These are phyloP conservation scores for Aspergillus olivimuriae DNA, from an alignment of 495 filamentous ascomycete genomes.

Conservation along the genomic window DNA sequence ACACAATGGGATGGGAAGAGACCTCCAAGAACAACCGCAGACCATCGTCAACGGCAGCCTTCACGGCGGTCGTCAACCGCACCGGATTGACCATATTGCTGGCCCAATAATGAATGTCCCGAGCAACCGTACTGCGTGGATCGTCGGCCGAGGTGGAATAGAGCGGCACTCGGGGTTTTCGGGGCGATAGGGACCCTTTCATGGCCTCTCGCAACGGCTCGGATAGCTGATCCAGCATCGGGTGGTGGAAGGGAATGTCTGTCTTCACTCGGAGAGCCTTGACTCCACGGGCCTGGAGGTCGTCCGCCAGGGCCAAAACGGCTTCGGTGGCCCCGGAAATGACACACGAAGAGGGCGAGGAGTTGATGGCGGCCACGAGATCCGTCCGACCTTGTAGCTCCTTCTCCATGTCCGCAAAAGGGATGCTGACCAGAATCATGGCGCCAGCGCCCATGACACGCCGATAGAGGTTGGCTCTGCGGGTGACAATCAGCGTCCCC, in stretches of 20 bases:
- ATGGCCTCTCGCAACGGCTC: conserved; percentile 19
- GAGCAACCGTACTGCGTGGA: conserved; percentile 11
- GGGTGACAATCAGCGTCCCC: conserved; percentile 25
- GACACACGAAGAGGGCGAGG: conserved; percentile 36
- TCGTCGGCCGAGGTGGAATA: conserved; percentile 31
- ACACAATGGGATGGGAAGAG: conserved; percentile 28
- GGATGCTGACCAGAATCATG: conserved; percentile 45
- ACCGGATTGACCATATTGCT: conserved; percentile 9
- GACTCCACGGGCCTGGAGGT: conserved; percentile 12
- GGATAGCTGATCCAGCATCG: conserved; percentile 23
- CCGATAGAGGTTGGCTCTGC: conserved; percentile 28
- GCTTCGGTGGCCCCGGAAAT: conserved; percentile 23
- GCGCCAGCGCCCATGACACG: conserved; percentile 40
- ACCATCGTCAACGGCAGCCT: conserved; percentile 28
- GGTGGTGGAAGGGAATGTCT: conserved; percentile 29
- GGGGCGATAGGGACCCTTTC: conserved; percentile 14
- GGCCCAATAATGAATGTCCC: conserved; percentile 2
- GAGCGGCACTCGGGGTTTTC: conserved; percentile 16
- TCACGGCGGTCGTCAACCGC: conserved; percentile 18
- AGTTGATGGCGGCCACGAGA: conserved; percentile 35
- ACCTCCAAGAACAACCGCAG: conserved; percentile 29
- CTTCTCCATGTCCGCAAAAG: conserved; percentile 31
- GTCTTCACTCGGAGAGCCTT: conserved; percentile 24
- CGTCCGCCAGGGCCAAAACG: conserved; percentile 12
- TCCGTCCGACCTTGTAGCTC: conserved; percentile 15